These are phyloP conservation scores for Corynascus novoguineensis DNA, from an alignment of 495 filamentous ascomycete species.

Conservation along the genomic window DNA sequence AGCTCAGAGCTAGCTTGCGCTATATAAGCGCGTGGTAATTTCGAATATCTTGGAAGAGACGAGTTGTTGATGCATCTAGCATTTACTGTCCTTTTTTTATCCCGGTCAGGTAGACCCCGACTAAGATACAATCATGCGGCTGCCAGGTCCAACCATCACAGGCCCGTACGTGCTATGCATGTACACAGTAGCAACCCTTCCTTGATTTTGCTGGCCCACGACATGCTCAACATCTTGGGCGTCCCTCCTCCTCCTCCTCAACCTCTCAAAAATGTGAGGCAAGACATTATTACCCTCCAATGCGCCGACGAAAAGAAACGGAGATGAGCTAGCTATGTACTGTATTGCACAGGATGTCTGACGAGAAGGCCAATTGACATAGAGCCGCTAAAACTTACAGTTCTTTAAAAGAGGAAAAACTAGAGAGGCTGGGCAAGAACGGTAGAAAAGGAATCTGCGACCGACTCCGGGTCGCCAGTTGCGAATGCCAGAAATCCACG, in stretches of 20 bases:
- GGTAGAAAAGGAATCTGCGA: slow-evolving; percentile 10
- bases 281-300: slow-evolving; percentile 1
- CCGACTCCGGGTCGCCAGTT: slow-evolving; percentile 20
- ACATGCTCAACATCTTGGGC: background rate
- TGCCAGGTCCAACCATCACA: background rate
- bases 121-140: background rate
- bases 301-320: background rate
- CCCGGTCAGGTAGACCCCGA: background rate
- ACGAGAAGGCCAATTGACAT: background rate
- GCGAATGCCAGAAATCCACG: slow-evolving; percentile 16
- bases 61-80: background rate
- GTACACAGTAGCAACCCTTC: background rate
- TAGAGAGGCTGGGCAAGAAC: background rate
- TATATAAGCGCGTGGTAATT: too few relatives aligned
- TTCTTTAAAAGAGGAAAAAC: background rate
- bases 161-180: background rate
- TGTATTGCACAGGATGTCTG: background rate
- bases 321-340: background rate
- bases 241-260: background rate
- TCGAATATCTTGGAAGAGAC: too few relatives aligned
- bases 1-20: background rate
- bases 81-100: background rate
- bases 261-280: background rate
- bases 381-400: background rate
- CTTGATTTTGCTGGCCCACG: background rate